Evolutionary conservation across 371 early-diverging fungal species (phyloP), one percentile per base, ranked within the genome.

Genomic region (Rhizopus sp.): DNA sequence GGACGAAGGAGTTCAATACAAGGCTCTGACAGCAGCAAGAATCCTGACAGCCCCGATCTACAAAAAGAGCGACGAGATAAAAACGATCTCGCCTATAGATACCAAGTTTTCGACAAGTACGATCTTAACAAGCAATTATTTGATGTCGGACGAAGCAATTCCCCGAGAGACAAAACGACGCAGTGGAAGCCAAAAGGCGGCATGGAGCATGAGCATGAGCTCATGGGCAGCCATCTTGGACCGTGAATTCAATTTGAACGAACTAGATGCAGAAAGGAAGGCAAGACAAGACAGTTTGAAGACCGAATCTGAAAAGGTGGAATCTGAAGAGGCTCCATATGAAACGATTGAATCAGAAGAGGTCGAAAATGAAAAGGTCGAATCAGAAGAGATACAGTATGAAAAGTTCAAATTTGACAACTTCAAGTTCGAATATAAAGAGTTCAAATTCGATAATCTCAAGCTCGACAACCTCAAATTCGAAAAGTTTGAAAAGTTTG

Each of bases 121-220:
- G 39, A 10, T 1, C 10, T 13, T 13, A 13, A 39, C 39, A 23
- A 23, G 23, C 23, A 2, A 2, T 23, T 23, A 23, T 23, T 23
- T 23, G 23, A 23, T 23, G 2, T 23, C 23, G 23, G n/a, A 15
- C 6, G n/a, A 10, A 15, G 3, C 10, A 13, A 41, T 6, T 6
- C 41, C 6, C 1, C 46, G 46, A 17, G 53, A 57, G 33, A 23
- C 59, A 59, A 57, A 63, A 64, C 34, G 60, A 35, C 60, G 59
- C 17, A 73, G 74, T 58, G 77, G 77, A 30, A 72, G 72, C 51
- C 77, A 77, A 62, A 77, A 77, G 29, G 69, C 71, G 7, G 64
- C 73, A 8, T 77, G 77, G 77, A 63, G 74, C 0, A 66, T 71
- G 50, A 72, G 62, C 5, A 64, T 73, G 64, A 66, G 62, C 8